Evolutionary conservation across 2,329 filamentous ascomycete genomes (phyloP), one percentile per base, ranked within the genome.

Genomic region (Alternaria metachromatica): DNA sequence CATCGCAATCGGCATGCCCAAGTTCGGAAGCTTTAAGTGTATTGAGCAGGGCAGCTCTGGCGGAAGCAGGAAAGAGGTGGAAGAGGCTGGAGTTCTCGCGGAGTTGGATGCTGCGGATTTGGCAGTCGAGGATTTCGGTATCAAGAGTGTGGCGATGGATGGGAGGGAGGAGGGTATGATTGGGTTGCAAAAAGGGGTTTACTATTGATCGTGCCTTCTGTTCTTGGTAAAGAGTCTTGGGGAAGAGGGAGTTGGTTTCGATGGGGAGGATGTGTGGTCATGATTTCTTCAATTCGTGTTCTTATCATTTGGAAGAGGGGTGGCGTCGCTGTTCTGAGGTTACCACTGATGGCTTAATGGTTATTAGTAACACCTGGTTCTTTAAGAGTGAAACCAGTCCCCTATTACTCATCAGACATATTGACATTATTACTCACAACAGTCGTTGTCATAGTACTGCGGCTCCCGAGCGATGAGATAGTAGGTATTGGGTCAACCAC

Each of bases 91-190:
- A 7, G 23, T 61, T 3, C 71, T 62, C 11, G 69, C 70, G 44
- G 55, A 58, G 10, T 62, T 66, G 20, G 51, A 76, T 15, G 70
- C 73, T 13, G 73, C 71, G 9, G 74, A 75, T 15, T 66, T 73
- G 10, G 75, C 71, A 3, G 69, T 75, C 55, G 28, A 57, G 60
- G 68, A 73, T 28, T 58, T 62, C 9, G 60, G 71, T 51, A 65
- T 68, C 11, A 56, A 77, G 49, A 41, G 67, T 58, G 61, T 68
- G 5, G 62, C 70, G 53, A 55, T 75, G 12, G 56, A 65, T 25
- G 61, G 62, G 15, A 78, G 77, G 69, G 72, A 76, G 61, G 58
- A 76, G 18, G 76, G 76, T 0, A 54, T 79, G 68, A 78, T 79
- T 57, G 76, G 76, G 21, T 58, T 77, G 64, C 71, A 75, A 63